Conservation (phyloP, 1,284 basidiomycete genomes). For the Taiwanofungus camphoratus region DNA sequence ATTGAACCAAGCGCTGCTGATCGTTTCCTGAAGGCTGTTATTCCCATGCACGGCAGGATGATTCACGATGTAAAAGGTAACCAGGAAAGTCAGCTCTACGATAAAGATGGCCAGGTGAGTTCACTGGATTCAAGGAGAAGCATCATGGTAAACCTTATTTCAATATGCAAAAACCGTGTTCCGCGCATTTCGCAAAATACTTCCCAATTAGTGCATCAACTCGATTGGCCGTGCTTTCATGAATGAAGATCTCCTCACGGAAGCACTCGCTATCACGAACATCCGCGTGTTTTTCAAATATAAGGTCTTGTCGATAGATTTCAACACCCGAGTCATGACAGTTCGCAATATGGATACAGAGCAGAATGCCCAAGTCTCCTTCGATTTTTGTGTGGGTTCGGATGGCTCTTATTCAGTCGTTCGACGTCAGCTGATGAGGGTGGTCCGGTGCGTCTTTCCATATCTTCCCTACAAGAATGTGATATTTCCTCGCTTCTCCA, state of each 20-base stretch:
- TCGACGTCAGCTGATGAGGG: slow-evolving; percentile 84
- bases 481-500: slow-evolving; percentile 7
- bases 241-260: slow-evolving; percentile 79
- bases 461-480: slow-evolving; percentile 13
- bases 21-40: slow-evolving; percentile 72
- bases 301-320: slow-evolving; percentile 70
- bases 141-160: slow-evolving; percentile 10
- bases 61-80: slow-evolving; percentile 77
- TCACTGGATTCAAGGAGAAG: slow-evolving; percentile 12
- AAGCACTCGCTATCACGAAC: slow-evolving; percentile 56
- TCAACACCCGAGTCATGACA: slow-evolving; percentile 59
- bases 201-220: slow-evolving; percentile 72
- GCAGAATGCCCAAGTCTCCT: slow-evolving; percentile 44
- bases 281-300: slow-evolving; percentile 76
- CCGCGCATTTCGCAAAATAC: slow-evolving; percentile 14
- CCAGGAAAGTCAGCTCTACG: slow-evolving; percentile 81
- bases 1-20: slow-evolving; percentile 74
- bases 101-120: slow-evolving; percentile 78
- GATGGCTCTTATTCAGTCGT: slow-evolving; percentile 88
- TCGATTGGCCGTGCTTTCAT: slow-evolving; percentile 87
- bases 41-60: slow-evolving; percentile 96
- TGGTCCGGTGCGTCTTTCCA: slow-evolving; percentile 59
- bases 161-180: slow-evolving; percentile 2
- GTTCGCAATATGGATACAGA: slow-evolving; percentile 41
- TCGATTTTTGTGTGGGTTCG: slow-evolving; percentile 84